A percentile compares a stretch with the other conserved stretches of the same genome.
These are phyloP conservation scores for Salix viminalis DNA, from an alignment of 345 rosid genomes.

Conservation along the genomic window DNA sequence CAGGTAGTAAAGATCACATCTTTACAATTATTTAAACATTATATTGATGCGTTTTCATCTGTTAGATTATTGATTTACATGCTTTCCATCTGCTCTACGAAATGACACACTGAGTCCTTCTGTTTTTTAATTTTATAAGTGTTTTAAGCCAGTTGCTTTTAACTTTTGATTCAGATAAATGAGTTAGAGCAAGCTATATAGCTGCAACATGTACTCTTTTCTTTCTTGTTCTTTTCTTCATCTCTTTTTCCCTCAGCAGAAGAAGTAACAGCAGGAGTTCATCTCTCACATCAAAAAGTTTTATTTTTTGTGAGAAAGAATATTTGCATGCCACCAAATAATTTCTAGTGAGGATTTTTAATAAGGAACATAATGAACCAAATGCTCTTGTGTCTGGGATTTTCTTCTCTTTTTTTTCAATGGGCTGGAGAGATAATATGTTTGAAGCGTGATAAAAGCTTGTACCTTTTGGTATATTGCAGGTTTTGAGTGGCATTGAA, in stretches of 20 bases:
- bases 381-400: not conserved
- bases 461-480: not conserved
- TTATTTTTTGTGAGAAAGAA: not conserved
- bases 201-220: not conserved
- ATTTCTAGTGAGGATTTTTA: not conserved
- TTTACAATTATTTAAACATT: not conserved
- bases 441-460: not conserved
- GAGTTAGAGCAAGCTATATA: not conserved
- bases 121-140: not conserved
- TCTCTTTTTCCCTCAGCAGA: not conserved
- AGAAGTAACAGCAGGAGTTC: not conserved
- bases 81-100: constrained; percentile 1
- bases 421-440: not conserved
- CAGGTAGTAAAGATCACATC: not conserved
- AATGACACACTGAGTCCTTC: not conserved
- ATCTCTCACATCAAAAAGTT: not conserved
- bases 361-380: not conserved
- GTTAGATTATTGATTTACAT: not conserved
- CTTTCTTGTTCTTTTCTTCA: not conserved
- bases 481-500: not conserved
- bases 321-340: not conserved
- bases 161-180: not conserved
- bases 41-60: not conserved
- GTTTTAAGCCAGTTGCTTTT: not conserved
- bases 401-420: not conserved